Base-by-base conservation (phyloP, 371 early-diverging fungal species). In the Synchytrium microbalum region DNA sequence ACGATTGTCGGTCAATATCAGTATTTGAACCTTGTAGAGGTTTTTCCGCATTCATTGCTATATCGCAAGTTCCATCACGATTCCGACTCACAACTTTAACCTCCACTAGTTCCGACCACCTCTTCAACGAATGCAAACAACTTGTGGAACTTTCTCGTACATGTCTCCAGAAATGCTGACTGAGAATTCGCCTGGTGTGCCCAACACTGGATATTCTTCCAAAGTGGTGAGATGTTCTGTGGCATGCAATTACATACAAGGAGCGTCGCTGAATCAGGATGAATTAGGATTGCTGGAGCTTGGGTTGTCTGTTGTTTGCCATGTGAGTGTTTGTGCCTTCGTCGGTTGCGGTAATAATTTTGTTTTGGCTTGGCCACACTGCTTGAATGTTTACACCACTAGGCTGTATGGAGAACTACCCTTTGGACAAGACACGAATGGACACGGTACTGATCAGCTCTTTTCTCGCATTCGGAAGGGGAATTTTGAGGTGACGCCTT, bases 121-220 rank as follows among this genome's bases (percentile, higher is more conserved):
- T 16, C 55, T 70, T 24, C 58, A 64, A 58, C 32, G 66, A n/a
- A 70, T 70, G 71, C 32, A 59, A 33, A 70, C 71, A 3, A 67
- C 67, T 24, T 70, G 71, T 32, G 71, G 71, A 38, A 70, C 71
- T 2, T 62, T 70, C 32, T 54, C 32, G 19, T 70, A 70, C 62
- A n/a, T 67, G 54, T 66, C 65, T 32, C 23, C 19, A 13, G 54
- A 58, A n/a, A 62, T 24, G 24, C n/a, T 56, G 19, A 32, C n/a
- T n/a, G n/a, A 51, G 51, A 51, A 14, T 16, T 56, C 61, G 19
- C 24, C 59, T 24, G 19, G 59, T 61, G 29, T 14, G 8, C 29
- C 52, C 10, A 58, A 23, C 19, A 53, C 32, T 1, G 67, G 65
- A 1, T 67, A 70, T 26, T 32, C 60, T 2, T 54, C 67, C 32